Evolutionary conservation across 371 early-diverging fungal species (phyloP).

Genomic region (Haplosporangium sp.): DNA sequence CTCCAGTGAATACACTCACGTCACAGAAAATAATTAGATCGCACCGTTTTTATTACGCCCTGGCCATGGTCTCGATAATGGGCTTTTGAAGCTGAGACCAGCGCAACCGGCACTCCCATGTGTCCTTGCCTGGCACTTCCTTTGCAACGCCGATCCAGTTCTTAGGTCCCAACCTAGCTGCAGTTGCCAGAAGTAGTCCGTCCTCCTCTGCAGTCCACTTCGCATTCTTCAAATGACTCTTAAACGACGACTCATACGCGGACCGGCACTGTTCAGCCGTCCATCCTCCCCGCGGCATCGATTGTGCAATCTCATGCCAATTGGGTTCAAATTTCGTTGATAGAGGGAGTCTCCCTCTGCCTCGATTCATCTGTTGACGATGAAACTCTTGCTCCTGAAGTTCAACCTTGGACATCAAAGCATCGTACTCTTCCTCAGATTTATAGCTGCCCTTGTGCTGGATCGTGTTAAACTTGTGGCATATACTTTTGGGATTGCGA

Average conservation of each 20-base stretch:
- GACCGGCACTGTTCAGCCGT: slow-evolving; percentile 22
- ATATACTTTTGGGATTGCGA: slow-evolving; percentile 43
- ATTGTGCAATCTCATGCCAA: slow-evolving; percentile 28
- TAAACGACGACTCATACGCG: slow-evolving; percentile 43
- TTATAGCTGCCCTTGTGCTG: slow-evolving; percentile 20
- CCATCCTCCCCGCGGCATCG: slow-evolving; percentile 37
- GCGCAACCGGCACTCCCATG: slow-evolving; percentile 49
- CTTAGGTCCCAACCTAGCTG: slow-evolving; percentile 21
- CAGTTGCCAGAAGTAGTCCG: background rate
- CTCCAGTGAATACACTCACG: background rate
- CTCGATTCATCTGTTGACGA: background rate
- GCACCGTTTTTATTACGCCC: background rate
- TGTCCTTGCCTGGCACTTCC: slow-evolving; percentile 18
- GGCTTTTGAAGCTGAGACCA: slow-evolving; percentile 39
- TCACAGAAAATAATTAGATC: background rate
- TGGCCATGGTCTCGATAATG: slow-evolving; percentile 6
- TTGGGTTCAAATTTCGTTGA: slow-evolving; percentile 10
- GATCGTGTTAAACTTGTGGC: slow-evolving; percentile 42
- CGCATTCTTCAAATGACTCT: slow-evolving; percentile 21
- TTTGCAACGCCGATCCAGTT: slow-evolving; percentile 33
- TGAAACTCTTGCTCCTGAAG: slow-evolving; percentile 24
- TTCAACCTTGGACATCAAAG: slow-evolving; percentile 30
- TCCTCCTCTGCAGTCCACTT: slow-evolving; percentile 40
- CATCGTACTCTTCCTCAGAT: slow-evolving; percentile 33
- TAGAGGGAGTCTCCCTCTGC: background rate